phyloP scores from a whole-genome alignment of 441 rosid genomes.

The Eruca vesicaria region DNA sequence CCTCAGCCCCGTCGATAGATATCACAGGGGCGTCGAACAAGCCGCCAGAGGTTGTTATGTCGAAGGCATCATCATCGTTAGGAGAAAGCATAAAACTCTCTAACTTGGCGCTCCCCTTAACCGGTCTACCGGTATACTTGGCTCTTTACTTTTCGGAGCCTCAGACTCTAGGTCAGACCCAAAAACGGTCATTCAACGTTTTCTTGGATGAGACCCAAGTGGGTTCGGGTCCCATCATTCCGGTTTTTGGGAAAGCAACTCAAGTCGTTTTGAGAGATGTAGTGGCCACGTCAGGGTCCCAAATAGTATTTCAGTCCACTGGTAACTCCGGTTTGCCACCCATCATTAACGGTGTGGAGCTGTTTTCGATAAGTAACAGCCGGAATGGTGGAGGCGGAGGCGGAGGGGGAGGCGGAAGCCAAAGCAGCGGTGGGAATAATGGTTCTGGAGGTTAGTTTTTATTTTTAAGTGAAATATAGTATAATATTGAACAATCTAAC shows the following conservation, averaged over 20 bases:
- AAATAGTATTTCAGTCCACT: slow-evolving; percentile 36
- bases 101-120: slow-evolving; percentile 21
- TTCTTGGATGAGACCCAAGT: slow-evolving; percentile 10
- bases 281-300: slow-evolving; percentile 30
- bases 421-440: background rate
- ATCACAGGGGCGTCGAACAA: slow-evolving; percentile 15
- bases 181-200: slow-evolving; percentile 42
- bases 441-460: background rate
- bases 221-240: slow-evolving; percentile 27
- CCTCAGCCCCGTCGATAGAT: slow-evolving; percentile 23
- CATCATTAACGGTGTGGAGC: slow-evolving; percentile 52
- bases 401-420: background rate
- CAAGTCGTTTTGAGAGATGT: slow-evolving; percentile 25
- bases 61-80: slow-evolving; percentile 36
- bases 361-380: slow-evolving; percentile 32
- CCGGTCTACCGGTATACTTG: slow-evolving; percentile 24
- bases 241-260: slow-evolving; percentile 33
- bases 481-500: background rate
- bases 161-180: slow-evolving; percentile 28
- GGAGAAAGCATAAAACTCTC: slow-evolving; percentile 7
- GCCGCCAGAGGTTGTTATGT: slow-evolving; percentile 40
- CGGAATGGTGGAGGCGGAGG: slow-evolving; percentile 33
- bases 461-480: background rate
- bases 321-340: slow-evolving; percentile 48
- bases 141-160: slow-evolving; percentile 56